Evolutionary conservation across 345 rosid genomes (phyloP).

Genomic region (Syzygium oleosum): DNA sequence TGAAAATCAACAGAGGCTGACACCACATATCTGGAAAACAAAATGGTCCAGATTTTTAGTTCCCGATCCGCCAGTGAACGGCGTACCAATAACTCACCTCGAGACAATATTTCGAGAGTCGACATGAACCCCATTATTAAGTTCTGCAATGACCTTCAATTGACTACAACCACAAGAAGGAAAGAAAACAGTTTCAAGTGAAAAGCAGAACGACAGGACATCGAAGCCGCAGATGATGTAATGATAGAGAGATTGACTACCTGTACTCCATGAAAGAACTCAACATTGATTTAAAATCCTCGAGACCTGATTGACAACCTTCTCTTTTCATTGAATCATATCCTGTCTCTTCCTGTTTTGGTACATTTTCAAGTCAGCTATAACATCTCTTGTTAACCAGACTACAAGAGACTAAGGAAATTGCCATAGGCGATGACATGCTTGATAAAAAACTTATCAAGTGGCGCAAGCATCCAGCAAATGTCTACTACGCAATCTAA

Average conservation of each 20-base stretch:
- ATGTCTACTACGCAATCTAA: neutral
- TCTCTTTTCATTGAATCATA: constrained; percentile 14
- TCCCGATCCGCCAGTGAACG: neutral
- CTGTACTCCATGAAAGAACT: constrained; percentile 43
- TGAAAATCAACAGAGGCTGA: neutral
- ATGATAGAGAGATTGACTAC: constrained; percentile 8
- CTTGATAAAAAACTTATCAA: neutral
- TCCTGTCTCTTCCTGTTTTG: constrained; percentile 27
- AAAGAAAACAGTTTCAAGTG: neutral
- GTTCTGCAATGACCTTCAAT: constrained; percentile 50
- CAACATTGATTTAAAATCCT: constrained; percentile 40
- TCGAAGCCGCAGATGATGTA: neutral
- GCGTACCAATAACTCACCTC: constrained; percentile 24
- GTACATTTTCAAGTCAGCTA: constrained; percentile 8
- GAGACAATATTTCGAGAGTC: constrained; percentile 45
- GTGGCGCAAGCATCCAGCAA: neutral
- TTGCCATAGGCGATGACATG: constrained; percentile 13
- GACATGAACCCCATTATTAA: constrained; percentile 43
- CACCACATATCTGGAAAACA: neutral
- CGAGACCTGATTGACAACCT: constrained; percentile 40
- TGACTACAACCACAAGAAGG: constrained; percentile 27
- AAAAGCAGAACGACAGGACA: neutral
- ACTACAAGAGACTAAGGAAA: constrained; percentile 50
- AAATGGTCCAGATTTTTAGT: neutral
- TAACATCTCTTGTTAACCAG: constrained; percentile 44